Evolutionary conservation across 139 green algal genomes (phyloP).

Genomic region (Coelastrella sp.): DNA sequence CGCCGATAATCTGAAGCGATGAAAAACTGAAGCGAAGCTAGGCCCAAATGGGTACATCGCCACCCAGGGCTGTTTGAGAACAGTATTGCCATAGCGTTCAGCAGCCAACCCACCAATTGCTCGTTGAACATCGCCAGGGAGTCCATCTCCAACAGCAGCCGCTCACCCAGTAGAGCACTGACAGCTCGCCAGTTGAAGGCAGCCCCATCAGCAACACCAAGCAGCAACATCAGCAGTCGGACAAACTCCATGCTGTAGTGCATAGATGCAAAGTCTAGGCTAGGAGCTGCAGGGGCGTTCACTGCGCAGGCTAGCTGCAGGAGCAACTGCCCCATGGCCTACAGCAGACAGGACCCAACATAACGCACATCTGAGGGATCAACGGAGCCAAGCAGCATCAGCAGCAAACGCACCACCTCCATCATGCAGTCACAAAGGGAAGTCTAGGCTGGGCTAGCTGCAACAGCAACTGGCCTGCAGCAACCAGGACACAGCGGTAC

Average conservation of each 20-base stretch:
- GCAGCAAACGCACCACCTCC: too few relatives aligned
- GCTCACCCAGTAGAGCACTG: conserved; percentile 75
- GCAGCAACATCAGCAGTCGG: conserved; percentile 73
- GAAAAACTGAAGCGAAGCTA: too few relatives aligned
- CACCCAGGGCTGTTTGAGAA: too few relatives aligned
- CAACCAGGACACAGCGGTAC: too few relatives aligned
- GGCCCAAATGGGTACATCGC: too few relatives aligned
- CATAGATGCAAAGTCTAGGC: conserved; percentile 70
- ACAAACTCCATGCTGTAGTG: conserved; percentile 82
- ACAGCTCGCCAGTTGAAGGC: conserved; percentile 70
- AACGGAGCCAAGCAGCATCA: too few relatives aligned
- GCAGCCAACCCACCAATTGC: conserved; percentile 47
- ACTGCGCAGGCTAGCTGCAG: conserved; percentile 82
- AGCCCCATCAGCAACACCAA: conserved; percentile 63
- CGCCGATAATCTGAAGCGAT: too few relatives aligned
- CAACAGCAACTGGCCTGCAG: too few relatives aligned
- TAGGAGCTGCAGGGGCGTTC: conserved; percentile 50
- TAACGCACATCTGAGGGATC: background rate
- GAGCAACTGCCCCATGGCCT: conserved; percentile 81
- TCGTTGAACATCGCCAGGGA: conserved; percentile 63
- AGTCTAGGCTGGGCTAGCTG: too few relatives aligned
- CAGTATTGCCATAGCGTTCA: background rate
- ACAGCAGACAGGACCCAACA: background rate
- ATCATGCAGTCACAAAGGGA: too few relatives aligned
- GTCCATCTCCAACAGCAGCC: conserved; percentile 84